Evolutionary conservation across 768 basidiomycete species (phyloP).

Genomic region (Agrocybe chaxingu): DNA sequence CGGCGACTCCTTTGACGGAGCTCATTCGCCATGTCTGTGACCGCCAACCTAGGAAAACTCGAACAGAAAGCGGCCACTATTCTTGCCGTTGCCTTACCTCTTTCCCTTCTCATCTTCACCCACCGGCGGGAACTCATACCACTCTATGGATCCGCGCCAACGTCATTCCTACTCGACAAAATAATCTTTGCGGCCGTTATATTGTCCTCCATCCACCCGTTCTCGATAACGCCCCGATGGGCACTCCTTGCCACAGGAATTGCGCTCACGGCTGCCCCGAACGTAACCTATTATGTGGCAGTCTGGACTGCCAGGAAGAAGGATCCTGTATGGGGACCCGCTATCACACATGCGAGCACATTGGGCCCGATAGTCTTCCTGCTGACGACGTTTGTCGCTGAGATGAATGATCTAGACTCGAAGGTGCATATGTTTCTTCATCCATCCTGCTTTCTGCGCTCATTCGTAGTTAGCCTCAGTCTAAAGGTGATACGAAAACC

Average conservation of each 20-base stretch:
- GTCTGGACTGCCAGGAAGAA: slow-evolving; percentile 53
- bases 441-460: neutral
- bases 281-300: slow-evolving; percentile 66
- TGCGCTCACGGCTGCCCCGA: slow-evolving; percentile 47
- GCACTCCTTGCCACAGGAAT: slow-evolving; percentile 36
- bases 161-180: slow-evolving; percentile 44
- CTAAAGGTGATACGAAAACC: neutral
- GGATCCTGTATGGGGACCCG: slow-evolving; percentile 54
- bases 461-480: neutral
- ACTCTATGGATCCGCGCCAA: slow-evolving; percentile 62
- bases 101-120: slow-evolving; percentile 58
- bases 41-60: neutral
- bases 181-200: slow-evolving; percentile 31
- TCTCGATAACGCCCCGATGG: slow-evolving; percentile 27
- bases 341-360: slow-evolving; percentile 52
- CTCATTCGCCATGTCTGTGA: neutral
- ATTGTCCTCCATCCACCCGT: slow-evolving; percentile 36
- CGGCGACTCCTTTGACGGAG: no score
- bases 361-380: slow-evolving; percentile 56
- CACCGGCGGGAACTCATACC: slow-evolving; percentile 68
- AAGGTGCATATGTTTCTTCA: slow-evolving; percentile 12
- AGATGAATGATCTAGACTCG: slow-evolving; percentile 8
- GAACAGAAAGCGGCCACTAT: slow-evolving; percentile 10
- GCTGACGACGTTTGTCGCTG: slow-evolving; percentile 37
- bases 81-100: slow-evolving; percentile 19